Base-by-base conservation (phyloP, 2,329 filamentous ascomycete genomes). In the Aspergillus persii region DNA sequence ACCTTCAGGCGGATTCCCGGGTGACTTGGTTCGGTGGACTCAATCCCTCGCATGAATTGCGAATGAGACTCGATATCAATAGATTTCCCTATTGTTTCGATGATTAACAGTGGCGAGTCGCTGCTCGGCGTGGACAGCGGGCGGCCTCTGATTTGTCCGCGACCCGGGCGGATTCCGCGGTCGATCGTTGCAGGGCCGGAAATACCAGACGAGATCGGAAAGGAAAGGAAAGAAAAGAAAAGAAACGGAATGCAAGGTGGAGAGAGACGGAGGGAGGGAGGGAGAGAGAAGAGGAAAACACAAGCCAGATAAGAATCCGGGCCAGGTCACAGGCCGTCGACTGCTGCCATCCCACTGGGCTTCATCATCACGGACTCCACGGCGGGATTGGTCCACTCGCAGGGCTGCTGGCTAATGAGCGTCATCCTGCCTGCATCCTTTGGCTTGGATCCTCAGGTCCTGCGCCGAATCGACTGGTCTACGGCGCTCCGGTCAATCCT, bases 111-210 rank as follows among this genome's bases (percentile, higher is more conserved):
- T 41, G 36, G 36, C 36, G 36, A 41, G 36, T 41, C 36, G 36
- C 36, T 18, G 55, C 60, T 62, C 50, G 54, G 59, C 61, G 64
- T 68, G 66, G 56, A 44, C 53, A 56, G 50, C 63, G 60, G 54
- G 48, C 53, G 50, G 44, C 27, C 57, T 61, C 58, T 68, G 64
- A 68, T 68, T 66, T 66, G 66, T 59, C 58, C 62, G 57, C 58
- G 49, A 44, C 52, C 8, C 30, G 23, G 30, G 36, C 50, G 48
- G 56, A 18, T 29, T 54, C n/a, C 30, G 47, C 47, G 53, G 41
- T 48, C 41, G 56, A 49, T 44, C 31, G 18, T 26, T 15, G 50
- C 18, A 36, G 51, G 30, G n/a, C 27, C 29, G 54, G 44, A 49
- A 23, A 44, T 26, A 56, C 18, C 18, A 23, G 18, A 23, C 18